A percentile compares a stretch with the other conserved stretches of the same genome.
Conservation (phyloP, 139 green algal genomes). For the Trebouxia sp. region DNA sequence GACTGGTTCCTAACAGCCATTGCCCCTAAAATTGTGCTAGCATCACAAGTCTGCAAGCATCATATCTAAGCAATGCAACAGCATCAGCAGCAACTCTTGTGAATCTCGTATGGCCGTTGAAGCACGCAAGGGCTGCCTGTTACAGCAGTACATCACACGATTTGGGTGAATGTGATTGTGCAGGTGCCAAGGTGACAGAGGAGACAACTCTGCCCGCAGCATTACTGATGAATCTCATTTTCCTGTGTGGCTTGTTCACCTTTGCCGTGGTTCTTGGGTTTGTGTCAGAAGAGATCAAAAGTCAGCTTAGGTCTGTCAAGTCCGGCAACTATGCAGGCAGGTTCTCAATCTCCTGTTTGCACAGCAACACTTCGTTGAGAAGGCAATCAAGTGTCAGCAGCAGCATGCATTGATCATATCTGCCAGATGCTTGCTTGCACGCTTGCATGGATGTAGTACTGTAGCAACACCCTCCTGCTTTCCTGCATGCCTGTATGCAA, state of each 20-base stretch:
- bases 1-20: background rate
- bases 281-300: constrained; percentile 41
- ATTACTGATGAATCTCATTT: constrained; percentile 37
- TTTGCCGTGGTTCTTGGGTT: constrained; percentile 45
- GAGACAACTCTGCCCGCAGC: constrained; percentile 30
- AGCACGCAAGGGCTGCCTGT: background rate
- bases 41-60: too few species aligned
- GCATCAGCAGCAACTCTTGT: too few species aligned
- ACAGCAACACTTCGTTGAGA: too few species aligned
- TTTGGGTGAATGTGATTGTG: background rate
- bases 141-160: background rate
- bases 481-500: too few species aligned
- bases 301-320: constrained; percentile 27
- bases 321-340: constrained; percentile 38
- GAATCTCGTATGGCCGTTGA: too few species aligned
- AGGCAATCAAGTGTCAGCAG: too few species aligned
- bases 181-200: constrained; percentile 40
- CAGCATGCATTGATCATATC: too few species aligned
- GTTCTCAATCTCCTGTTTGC: too few species aligned
- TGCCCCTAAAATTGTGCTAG: background rate
- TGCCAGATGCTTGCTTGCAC: too few species aligned
- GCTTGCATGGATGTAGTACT: too few species aligned
- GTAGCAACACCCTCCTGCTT: too few species aligned
- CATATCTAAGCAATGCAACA: too few species aligned
- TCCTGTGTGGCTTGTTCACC: constrained; percentile 39